Evolutionary conservation across 306 rosid species (phyloP), one percentile per base, ranked within the genome.

Genomic region (Trifolium repens): DNA sequence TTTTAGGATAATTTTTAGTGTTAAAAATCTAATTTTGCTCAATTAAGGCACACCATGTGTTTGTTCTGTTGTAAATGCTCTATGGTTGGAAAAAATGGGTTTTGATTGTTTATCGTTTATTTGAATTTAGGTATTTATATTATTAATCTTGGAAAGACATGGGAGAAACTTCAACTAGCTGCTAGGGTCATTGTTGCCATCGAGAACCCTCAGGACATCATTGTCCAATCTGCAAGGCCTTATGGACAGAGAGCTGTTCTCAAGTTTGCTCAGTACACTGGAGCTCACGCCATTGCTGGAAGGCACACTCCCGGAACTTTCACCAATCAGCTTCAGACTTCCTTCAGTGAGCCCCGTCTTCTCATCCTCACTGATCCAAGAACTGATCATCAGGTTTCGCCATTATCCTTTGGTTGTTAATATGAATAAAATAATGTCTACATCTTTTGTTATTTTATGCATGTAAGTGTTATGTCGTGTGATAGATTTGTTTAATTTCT

Each of bases 341-440:
- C 97, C 0, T 91, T 89, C 71, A 87, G 80, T 0, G 98, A 90
- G 84, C 98, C 98, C 1, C 96, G 98, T 4, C 91, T 94, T 17
- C 91, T 94, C 1, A 90, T 94, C 22, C 87, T 94, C 15, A 94
- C 98, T 0, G 98, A 94, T 63, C 98, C 98, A 32, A 83, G 98
- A 73, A 94, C 98, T 0, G 98, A 91, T 70, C 96, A 90, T 39
- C 97, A 93, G 98, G 97, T 93, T 22, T 2, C 13, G 5, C 35
- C 42, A 24, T 57, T n/a, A 49, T 17, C n/a, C 10, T 5, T 3
- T 7, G 7, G 8, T 46, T 47, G n/a, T 27, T 15, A 27, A 2
- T 47, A 1, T 67, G 8, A 63, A n/a, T 32, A 2, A 9, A 63
- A n/a, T 32, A 2, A 9, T 37, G 0, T 15, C 26, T 57, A 24